Evolutionary conservation across 495 filamentous ascomycete genomes (phyloP), one percentile per base, ranked within the genome.

Genomic region (Staphylotrichum tortipilum): DNA sequence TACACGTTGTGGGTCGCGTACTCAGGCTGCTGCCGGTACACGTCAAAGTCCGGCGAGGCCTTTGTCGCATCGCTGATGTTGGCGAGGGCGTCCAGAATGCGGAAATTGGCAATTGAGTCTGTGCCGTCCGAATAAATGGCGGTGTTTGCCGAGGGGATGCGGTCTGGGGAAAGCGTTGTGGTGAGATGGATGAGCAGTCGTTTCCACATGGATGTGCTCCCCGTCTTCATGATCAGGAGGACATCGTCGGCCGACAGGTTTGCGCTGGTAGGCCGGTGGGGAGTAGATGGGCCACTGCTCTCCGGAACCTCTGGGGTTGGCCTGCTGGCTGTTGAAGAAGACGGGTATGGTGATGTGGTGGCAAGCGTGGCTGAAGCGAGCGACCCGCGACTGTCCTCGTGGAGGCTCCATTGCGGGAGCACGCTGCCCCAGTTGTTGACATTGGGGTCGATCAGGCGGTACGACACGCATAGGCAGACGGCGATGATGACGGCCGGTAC

Each of bases 111-210:
- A 31, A 52, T 47, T 2, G 31, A 46, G 3, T 29, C 24, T 4
- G 31, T 9, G 22, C 24, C 15, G 42, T 52, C 50, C 14, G 50
- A 52, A 35, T 52, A 52, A 19, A 52, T 23, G 17, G 35, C 50
- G 1, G 35, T 29, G 36, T 52, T 52, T 19, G 15, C 4, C 17
- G 9, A 35, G 0, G 43, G 50, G 43, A 52, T 52, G 31, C 42
- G 41, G 9, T 30, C 8, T 3, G 50, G 42, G 6, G 42, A 45
- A 4, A 52, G 26, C 1, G 50, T 30, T 7, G 50, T 52, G 21
- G 50, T 46, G 14, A 52, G 18, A 29, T 52, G 50, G 12, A 52
- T 22, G 18, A 52, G 50, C 6, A 52, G 43, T 12, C 50, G 50
- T 19, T 52, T 52, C 42, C 42, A 52, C 21, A 52, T 37, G 15